Evolutionary conservation across 2,329 filamentous ascomycete genomes (phyloP).

Genomic region (Apiospora phragmitis): DNA sequence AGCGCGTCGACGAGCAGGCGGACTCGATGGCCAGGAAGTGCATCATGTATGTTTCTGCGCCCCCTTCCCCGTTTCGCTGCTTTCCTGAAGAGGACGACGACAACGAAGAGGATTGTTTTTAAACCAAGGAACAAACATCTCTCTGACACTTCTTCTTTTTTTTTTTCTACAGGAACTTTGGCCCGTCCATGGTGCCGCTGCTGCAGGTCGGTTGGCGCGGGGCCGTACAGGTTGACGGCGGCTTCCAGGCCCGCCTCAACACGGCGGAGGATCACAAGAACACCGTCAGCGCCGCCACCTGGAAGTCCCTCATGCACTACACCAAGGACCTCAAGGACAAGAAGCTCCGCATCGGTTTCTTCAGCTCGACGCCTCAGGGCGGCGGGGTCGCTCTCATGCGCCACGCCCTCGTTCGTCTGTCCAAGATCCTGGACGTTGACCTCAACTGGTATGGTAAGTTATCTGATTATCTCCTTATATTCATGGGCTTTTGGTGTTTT

Average conservation of each 20-base stretch:
- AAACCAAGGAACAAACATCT: not conserved
- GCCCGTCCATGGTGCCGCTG: constrained; percentile 69
- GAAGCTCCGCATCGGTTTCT: constrained; percentile 72
- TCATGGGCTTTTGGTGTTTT: too few relatives aligned
- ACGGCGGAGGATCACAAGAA: constrained; percentile 57
- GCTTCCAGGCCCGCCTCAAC: constrained; percentile 61
- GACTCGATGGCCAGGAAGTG: constrained; percentile 81
- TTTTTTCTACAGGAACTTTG: constrained; percentile 76
- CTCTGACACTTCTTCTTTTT: constrained; percentile 12
- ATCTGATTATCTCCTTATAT: constrained; percentile 12
- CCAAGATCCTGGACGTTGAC: constrained; percentile 65
- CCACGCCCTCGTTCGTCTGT: constrained; percentile 73
- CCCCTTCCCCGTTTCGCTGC: constrained; percentile 10
- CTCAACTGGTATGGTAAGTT: constrained; percentile 68
- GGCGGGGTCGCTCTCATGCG: constrained; percentile 82
- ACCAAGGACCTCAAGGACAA: constrained; percentile 62
- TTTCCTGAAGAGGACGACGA: not conserved
- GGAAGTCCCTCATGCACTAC: constrained; percentile 64
- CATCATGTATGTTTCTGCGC: constrained; percentile 56
- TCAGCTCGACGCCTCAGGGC: constrained; percentile 80
- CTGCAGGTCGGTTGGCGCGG: constrained; percentile 68
- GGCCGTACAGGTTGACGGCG: constrained; percentile 69
- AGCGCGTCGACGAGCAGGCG: constrained; percentile 75
- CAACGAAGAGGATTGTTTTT: not conserved
- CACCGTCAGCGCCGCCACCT: constrained; percentile 63